A percentile compares a stretch with the other conserved stretches of the same genome.
Evolutionary conservation across 495 filamentous ascomycete species (phyloP).

Genomic region (Astrocystis sublimbata): DNA sequence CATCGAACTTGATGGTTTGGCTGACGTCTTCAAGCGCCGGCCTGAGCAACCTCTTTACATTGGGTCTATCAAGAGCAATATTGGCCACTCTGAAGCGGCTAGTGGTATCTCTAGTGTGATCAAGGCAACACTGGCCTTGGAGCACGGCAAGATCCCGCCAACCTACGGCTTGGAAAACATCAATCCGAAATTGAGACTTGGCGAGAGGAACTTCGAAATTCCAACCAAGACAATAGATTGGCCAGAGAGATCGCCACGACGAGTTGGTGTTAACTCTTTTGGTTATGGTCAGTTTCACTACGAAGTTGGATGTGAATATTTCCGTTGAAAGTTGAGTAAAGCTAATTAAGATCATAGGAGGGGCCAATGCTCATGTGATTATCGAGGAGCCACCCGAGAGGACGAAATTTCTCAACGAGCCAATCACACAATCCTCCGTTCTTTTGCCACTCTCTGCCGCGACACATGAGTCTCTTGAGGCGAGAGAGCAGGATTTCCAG

Average conservation of each 20-base stretch:
- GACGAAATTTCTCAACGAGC: too few species aligned
- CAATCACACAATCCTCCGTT: too few species aligned
- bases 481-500: conserved; percentile 30
- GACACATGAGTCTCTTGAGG: conserved; percentile 32
- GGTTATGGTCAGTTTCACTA: too few species aligned
- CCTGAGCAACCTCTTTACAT: conserved; percentile 37
- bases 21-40: conserved; percentile 36
- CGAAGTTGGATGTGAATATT: too few species aligned
- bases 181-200: conserved; percentile 36
- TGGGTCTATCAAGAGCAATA: conserved; percentile 50
- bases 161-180: conserved; percentile 50
- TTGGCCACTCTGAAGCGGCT: conserved; percentile 43
- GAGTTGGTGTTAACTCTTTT: conserved; percentile 36
- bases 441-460: conserved; percentile 25
- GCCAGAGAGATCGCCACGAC: not conserved
- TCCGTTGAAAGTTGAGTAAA: too few species aligned
- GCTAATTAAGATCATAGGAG: too few species aligned
- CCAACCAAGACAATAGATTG: not conserved
- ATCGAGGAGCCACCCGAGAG: too few species aligned
- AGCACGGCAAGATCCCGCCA: conserved; percentile 47
- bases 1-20: conserved; percentile 43
- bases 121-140: conserved; percentile 55
- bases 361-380: too few species aligned
- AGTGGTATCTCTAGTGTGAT: conserved; percentile 54
- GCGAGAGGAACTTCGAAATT: not conserved